Conservation (phyloP, 176 grass and related monocot genomes). For the Microstegium vimineum region DNA sequence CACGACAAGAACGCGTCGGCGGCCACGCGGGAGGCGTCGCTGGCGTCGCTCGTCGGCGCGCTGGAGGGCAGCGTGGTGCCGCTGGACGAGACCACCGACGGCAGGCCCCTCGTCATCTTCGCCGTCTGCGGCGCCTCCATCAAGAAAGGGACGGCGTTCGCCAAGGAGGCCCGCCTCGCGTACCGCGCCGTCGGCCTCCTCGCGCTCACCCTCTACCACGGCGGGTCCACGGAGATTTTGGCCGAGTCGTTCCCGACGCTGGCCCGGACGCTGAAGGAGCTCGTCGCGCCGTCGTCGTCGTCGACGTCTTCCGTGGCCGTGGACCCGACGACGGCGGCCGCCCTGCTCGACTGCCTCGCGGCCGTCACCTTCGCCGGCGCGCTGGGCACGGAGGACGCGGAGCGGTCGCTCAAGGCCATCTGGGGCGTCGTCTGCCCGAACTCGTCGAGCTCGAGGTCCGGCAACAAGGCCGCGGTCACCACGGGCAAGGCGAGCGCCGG, state of each 20-base stretch:
- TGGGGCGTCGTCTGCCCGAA: neutral
- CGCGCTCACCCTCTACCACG: constrained; percentile 13
- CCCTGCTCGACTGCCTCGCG: constrained; percentile 26
- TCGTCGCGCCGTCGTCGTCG: neutral
- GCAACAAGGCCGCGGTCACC: neutral
- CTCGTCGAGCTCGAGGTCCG: neutral
- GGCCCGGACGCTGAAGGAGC: neutral
- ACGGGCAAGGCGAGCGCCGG: neutral
- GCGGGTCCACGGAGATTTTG: neutral
- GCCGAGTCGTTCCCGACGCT: neutral
- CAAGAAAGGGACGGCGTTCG: neutral
- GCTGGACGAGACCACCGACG: neutral
- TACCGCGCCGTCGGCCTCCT: constrained; percentile 32
- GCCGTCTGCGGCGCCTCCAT: constrained; percentile 9
- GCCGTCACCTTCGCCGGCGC: constrained; percentile 19
- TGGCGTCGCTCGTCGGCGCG: neutral
- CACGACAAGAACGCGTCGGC: neutral
- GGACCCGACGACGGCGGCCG: neutral
- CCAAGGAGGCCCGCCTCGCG: constrained; percentile 26
- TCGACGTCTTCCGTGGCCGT: too few relatives aligned
- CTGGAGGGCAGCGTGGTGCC: neutral
- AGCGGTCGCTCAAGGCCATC: neutral
- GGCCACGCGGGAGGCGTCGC: neutral
- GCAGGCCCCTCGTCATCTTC: neutral
- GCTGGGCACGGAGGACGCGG: neutral